Evolutionary conservation across 75 land plant species (phyloP), one percentile per base, ranked within the genome.

Genomic region (Pinus taeda): DNA sequence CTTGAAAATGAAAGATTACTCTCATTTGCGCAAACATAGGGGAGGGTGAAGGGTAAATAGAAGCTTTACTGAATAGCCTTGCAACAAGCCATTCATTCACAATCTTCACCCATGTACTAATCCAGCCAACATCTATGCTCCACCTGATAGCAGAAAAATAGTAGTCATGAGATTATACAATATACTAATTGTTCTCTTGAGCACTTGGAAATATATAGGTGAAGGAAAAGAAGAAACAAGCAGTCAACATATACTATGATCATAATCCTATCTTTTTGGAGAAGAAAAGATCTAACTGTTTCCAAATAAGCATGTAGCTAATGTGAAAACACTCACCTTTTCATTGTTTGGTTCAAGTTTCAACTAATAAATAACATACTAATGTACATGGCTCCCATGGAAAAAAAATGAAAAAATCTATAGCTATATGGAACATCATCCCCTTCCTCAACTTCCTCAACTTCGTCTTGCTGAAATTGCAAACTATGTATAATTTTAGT

Each of bases 331-430:
- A n/a, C n/a, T n/a, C n/a, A n/a, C 99, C 81, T 94, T 79, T 81
- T 85, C 81, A 92, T 94, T 4, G n/a, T n/a, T n/a, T n/a, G n/a
- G n/a, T 90, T 89, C 58, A 85, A 59, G 71, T 94, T 91, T 98
- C 99, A 97, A 49, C 95, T 87, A 30, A 94, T 83, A 56, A 97
- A 88, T 33, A 97, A 85, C 99, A 97, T 97, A 20, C 90, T 95
- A 77, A 93, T 92, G 85, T 95, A 97, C 98, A 95, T 95, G 18
- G 99, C 85, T 64, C 95, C 99, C 78, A 95, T 87, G 15, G 98
- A 93, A 80, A 97, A 97, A 42, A 63, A 97, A 88, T 95, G 99
- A 82, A 97, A 97, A 87, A 97, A 97, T 2, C 99, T 98, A 88
- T 94, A 97, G 56, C 93, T 87, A 66, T 97, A 97, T 57, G 99